phyloP scores from a whole-genome alignment of 257 asterid genomes.

The Rubia yunnanensis region DNA sequence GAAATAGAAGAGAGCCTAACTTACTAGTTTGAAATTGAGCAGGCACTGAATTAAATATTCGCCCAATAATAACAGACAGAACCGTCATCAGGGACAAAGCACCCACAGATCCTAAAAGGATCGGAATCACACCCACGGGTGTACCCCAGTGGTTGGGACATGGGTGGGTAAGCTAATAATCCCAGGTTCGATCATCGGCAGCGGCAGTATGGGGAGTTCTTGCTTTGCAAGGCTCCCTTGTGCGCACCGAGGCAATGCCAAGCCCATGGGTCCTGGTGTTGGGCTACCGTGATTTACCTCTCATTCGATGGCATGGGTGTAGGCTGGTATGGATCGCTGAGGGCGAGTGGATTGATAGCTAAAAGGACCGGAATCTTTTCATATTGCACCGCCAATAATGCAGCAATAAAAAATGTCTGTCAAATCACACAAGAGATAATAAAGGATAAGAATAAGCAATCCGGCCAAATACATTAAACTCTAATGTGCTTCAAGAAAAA shows the following conservation, averaged over 20 bases:
- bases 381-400: constrained; percentile 68
- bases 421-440: constrained; percentile 13
- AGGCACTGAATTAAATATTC: constrained; percentile 85
- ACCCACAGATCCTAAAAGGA: constrained; percentile 94
- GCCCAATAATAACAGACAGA: constrained; percentile 80
- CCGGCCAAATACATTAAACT: not conserved
- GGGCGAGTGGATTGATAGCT: too few species aligned
- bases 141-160: too few species aligned
- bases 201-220: too few species aligned
- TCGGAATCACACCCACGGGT: constrained; percentile 54
- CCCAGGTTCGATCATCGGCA: too few species aligned
- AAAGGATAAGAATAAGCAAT: not conserved
- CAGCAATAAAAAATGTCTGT: constrained; percentile 85
- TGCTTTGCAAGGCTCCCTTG: too few species aligned
- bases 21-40: constrained; percentile 98
- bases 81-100: constrained; percentile 90
- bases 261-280: too few species aligned
- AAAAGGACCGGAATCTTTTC: constrained; percentile 65
- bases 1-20: constrained; percentile 17
- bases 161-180: too few species aligned
- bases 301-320: too few species aligned
- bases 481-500: not conserved
- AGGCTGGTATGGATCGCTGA: too few species aligned
- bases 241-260: too few species aligned
- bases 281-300: too few species aligned